Evolutionary conservation across 208 protist species (phyloP), one percentile per base, ranked within the genome.

Genomic region (Acanthamoeba pearcei): DNA sequence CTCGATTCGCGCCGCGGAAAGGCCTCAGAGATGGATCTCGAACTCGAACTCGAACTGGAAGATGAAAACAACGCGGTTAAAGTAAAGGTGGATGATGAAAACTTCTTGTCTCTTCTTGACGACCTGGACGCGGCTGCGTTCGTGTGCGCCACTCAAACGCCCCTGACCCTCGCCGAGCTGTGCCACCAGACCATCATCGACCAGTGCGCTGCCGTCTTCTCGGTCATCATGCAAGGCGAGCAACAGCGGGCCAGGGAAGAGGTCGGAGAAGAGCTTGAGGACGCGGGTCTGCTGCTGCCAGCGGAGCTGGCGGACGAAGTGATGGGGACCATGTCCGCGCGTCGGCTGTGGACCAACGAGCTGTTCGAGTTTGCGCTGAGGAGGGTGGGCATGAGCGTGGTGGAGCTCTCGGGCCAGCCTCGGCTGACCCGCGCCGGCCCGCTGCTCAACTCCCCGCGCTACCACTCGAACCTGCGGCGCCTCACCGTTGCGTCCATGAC

Each of bases 291-390:
- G 19, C 17, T 82, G 32, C 72, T 82, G 32, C 72, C 72, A 0
- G 72, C 12, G 72, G 72, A 35, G 15, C 72, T 82, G 9, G 72
- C 72, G 22, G 72, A 82, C 12, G 72, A 38, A n/a, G 72, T 82
- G 10, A 49, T 6, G 35, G n/a, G 0, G 29, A n/a, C 22, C 9
- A 82, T 82, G 72, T 35, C 13, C 38, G 27, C 72, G 27, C 72
- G 72, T 38, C 72, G 72, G 35, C 72, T 82, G 29, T 82, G 72
- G 72, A 49, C 72, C 72, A 49, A 82, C 38, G 72, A 82, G 19
- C n/a, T 82, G 35, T 35, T 82, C 29, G 35, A 46, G 6, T 82
- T 51, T 24, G 72, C 72, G 72, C 12, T 82, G 13, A 38, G 72
- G 72, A 15, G 72, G n/a, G 72, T 82, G 72, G n/a, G 35, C 35